Base-by-base conservation (phyloP, 2,329 filamentous ascomycete genomes). In the Alternaria sp. region DNA sequence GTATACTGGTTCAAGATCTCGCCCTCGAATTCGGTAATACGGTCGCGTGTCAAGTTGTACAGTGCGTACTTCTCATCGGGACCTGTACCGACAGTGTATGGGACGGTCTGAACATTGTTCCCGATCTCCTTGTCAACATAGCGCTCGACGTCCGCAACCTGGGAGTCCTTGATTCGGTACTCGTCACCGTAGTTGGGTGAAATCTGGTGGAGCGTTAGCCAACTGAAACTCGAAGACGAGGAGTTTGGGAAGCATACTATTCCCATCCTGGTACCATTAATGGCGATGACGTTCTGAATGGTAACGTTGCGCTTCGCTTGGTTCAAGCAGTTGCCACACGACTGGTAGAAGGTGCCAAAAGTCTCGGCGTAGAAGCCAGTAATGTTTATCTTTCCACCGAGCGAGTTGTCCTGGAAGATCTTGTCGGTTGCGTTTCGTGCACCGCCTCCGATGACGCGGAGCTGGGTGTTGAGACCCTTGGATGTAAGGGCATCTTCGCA, bases 281-380 rank as follows among this genome's bases (percentile, higher is more conserved):
- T 33, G 36, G 68, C 68, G 37, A 70, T 65, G 29, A 70, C 61
- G 40, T 70, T 69, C 46, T 70, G 62, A 49, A 70, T 70, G 39
- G 68, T 70, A 13, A 68, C 68, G 37, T 69, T 70, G 36, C 68
- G 68, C 58, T 70, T 70, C 11, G 68, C 60, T 46, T 70, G 68
- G 55, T 70, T 70, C 34, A 70, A 53, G 55, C 68, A 70, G 53
- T 70, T 70, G 14, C 68, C 68, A 34, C 68, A 70, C 2, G 60
- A 63, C 37, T 70, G 68, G 60, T 70, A 70, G 46, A 70, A 69
- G 13, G 68, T 70, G 33, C 68, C 68, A 23, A 70, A 70, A 7
- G 60, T 68, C 21, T 70, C 66, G 5, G 68, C 68, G n/a, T 61
- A 68, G 58, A 70, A 70, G 5, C 67, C 67, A 5, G 65, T 68